Base-by-base conservation (phyloP, 2,329 filamentous ascomycete species). In the Penicillium janthinellum region DNA sequence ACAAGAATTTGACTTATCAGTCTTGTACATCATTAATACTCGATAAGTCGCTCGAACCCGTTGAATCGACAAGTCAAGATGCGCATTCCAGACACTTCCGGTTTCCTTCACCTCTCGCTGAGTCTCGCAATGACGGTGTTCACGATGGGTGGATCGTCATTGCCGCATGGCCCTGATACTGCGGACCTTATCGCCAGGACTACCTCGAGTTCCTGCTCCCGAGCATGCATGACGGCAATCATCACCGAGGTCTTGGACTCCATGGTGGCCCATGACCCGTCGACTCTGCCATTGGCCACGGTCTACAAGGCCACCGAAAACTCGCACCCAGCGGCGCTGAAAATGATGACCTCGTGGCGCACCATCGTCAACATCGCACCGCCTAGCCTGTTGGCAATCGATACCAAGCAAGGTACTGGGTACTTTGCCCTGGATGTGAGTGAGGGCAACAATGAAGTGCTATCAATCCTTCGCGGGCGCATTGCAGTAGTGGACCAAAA, bases 271-370 rank as follows among this genome's bases (percentile, higher is more conserved):
- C 58, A 60, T 20, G 49, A 60, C 42, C 54, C 58, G 4, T 53
- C n/a, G 15, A 48, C 41, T 20, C 28, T 60, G 11, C 58, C 58
- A 14, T 6, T 60, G 25, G 58, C 58, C 25, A 45, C 31, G 6
- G 28, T 57, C 17, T 60, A 60, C 31, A 49, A 54, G 25, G 48
- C 58, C 8, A 60, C 58, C 6, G 58, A 60, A 31, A 60, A 60
- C 28, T 53, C 48, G 20, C 58, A 60, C 17, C 34, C 58, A 8
- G 58, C 58, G 20, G 53, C 58, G 14, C 48, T 60, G 5, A 49
- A 11, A 4, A 60, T 57, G 58, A 60, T 60, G 58, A 57, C 58
- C 1, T 35, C 48, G 12, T 60, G 58, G 58, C 58, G 54, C 15
- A 60, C 58, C 5, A 45, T 60, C 38, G 51, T 48, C 14, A 47